Evolutionary conservation across 257 asterid species (phyloP).

Genomic region (Verbascum thapsus): DNA sequence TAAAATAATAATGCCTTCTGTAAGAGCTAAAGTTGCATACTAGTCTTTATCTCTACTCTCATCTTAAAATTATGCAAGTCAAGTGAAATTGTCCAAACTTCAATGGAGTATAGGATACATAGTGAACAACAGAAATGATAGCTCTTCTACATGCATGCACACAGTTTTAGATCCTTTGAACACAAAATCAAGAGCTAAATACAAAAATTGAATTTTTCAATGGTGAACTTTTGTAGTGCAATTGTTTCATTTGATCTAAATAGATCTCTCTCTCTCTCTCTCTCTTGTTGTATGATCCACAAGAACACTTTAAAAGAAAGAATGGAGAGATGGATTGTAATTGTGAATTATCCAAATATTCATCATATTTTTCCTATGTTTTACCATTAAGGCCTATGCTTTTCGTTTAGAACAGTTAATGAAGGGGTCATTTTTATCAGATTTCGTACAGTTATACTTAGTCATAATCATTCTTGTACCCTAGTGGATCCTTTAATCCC

Average conservation of each 20-base stretch:
- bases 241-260: background rate
- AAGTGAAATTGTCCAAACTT: background rate
- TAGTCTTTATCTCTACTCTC: background rate
- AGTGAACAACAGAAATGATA: background rate
- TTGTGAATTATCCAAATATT: background rate
- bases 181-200: background rate
- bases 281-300: too few relatives aligned
- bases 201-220: background rate
- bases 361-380: background rate
- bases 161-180: background rate
- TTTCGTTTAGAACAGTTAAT: conserved; percentile 10
- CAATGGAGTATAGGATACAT: conserved; percentile 2
- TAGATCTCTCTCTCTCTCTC: too few relatives aligned
- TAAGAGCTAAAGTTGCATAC: conserved; percentile 3
- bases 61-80: conserved; percentile 19
- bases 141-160: background rate
- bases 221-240: background rate
- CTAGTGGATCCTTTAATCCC: conserved; percentile 12
- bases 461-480: background rate
- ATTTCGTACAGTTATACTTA: conserved; percentile 1
- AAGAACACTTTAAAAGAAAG: background rate
- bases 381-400: background rate
- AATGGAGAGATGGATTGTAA: background rate
- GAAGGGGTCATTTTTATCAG: background rate
- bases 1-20: background rate